phyloP scores from a whole-genome alignment of 176 grass and related monocot species.

The Chrysopogon serrulatus region DNA sequence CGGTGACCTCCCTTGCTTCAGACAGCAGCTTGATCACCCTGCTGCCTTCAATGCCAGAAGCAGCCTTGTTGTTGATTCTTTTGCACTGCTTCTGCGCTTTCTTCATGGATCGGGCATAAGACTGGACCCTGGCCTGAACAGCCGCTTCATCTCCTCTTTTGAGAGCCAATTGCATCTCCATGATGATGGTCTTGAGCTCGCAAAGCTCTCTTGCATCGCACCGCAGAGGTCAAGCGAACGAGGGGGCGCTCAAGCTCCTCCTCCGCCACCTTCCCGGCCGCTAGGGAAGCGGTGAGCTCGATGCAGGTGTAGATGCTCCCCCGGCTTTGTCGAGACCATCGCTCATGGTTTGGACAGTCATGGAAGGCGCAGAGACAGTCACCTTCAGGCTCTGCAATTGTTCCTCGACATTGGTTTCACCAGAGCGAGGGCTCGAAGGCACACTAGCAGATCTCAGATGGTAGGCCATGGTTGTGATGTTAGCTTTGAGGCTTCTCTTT shows the following conservation, averaged over 20 bases:
- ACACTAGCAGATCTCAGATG: background rate
- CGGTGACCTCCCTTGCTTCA: background rate
- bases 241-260: constrained; percentile 40
- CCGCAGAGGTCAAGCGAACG: constrained; percentile 36
- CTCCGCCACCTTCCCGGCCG: constrained; percentile 45
- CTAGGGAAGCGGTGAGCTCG: constrained; percentile 27
- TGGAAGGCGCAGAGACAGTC: background rate
- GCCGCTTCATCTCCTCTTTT: constrained; percentile 23
- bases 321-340: background rate
- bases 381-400: background rate
- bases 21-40: background rate
- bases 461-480: background rate
- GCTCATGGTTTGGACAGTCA: background rate
- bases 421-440: background rate
- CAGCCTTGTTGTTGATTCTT: background rate
- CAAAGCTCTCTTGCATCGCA: constrained; percentile 23
- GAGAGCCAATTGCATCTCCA: constrained; percentile 19
- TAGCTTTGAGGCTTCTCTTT: background rate
- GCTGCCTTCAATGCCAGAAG: background rate
- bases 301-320: constrained; percentile 19
- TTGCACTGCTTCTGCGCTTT: constrained; percentile 1
- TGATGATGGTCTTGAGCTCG: constrained; percentile 20
- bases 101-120: background rate
- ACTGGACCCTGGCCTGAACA: constrained; percentile 13
- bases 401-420: background rate